Evolutionary conservation across 2,329 filamentous ascomycete species (phyloP).

Genomic region (Paecilomyces sp.): DNA sequence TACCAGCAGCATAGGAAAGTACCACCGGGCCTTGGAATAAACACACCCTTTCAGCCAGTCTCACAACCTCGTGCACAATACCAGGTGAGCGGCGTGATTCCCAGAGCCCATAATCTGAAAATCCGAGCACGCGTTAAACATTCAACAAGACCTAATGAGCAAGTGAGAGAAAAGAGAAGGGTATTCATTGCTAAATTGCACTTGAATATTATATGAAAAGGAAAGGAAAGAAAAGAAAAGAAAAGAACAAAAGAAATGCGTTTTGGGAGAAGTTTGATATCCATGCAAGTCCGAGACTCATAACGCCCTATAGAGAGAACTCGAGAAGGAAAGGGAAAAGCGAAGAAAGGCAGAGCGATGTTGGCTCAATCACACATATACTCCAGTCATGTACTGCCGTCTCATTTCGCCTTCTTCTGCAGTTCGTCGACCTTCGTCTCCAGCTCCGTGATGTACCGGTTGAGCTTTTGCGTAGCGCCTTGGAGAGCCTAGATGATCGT

Average conservation of each 20-base stretch:
- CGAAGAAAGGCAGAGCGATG: constrained; percentile 1
- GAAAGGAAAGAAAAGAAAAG: background rate
- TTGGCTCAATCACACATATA: background rate
- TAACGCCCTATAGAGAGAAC: constrained; percentile 1
- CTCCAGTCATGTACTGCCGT: background rate
- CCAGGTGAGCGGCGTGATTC: background rate
- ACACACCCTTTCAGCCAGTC: background rate
- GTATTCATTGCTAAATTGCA: background rate
- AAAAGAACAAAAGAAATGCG: background rate
- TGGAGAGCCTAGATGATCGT: constrained; percentile 63
- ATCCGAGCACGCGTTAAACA: background rate
- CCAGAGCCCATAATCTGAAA: background rate
- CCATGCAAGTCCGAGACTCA: background rate
- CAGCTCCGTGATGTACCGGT: constrained; percentile 71
- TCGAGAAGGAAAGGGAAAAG: constrained; percentile 2
- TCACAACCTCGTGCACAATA: background rate
- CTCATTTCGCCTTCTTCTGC: constrained; percentile 58
- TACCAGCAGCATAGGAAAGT: background rate
- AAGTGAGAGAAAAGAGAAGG: background rate
- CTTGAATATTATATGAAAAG: background rate
- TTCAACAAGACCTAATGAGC: background rate
- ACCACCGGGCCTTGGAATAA: background rate
- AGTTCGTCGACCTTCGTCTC: constrained; percentile 69
- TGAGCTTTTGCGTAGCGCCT: constrained; percentile 76
- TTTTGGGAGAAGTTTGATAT: background rate